phyloP scores from a whole-genome alignment of 352 stramenopile species.

The Globisporangium acanthophoron region DNA sequence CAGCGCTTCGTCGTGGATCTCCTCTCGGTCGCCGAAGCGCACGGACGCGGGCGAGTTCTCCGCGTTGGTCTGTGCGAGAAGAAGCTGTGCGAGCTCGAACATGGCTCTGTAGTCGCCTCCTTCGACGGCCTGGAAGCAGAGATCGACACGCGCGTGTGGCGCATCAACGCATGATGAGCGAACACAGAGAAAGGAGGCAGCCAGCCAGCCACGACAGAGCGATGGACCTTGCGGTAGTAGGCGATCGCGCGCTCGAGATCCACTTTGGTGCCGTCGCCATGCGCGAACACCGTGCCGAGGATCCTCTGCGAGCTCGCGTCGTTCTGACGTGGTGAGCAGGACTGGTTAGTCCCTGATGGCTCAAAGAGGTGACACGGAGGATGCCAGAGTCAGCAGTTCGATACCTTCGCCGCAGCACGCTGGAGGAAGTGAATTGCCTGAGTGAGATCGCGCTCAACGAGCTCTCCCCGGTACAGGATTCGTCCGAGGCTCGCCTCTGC shows the following conservation, averaged over 20 bases:
- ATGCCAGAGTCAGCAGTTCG: neutral
- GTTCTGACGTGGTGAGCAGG: conserved; percentile 9
- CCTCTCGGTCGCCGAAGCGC: conserved; percentile 43
- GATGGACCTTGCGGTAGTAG: conserved; percentile 37
- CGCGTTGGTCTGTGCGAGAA: conserved; percentile 18
- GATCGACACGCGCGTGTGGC: neutral
- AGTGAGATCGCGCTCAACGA: conserved; percentile 23
- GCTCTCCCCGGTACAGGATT: conserved; percentile 24
- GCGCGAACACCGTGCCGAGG: conserved; percentile 41
- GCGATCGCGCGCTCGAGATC: conserved; percentile 51
- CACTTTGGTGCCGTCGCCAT: conserved; percentile 39
- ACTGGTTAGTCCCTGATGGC: neutral
- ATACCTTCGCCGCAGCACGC: conserved; percentile 42
- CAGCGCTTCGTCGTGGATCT: conserved; percentile 56
- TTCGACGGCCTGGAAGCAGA: conserved; percentile 21
- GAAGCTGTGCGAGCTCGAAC: conserved; percentile 41
- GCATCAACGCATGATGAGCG: neutral
- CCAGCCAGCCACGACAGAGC: neutral
- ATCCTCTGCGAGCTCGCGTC: conserved; percentile 42
- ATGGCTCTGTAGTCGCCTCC: conserved; percentile 43
- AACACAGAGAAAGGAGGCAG: neutral
- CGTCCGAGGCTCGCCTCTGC: conserved; percentile 50
- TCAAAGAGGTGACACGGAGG: too few species aligned
- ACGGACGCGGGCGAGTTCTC: conserved; percentile 11
- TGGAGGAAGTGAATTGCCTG: conserved; percentile 70